Conservation (phyloP, 2,329 filamentous ascomycete genomes). For the Trichoderma breve region DNA sequence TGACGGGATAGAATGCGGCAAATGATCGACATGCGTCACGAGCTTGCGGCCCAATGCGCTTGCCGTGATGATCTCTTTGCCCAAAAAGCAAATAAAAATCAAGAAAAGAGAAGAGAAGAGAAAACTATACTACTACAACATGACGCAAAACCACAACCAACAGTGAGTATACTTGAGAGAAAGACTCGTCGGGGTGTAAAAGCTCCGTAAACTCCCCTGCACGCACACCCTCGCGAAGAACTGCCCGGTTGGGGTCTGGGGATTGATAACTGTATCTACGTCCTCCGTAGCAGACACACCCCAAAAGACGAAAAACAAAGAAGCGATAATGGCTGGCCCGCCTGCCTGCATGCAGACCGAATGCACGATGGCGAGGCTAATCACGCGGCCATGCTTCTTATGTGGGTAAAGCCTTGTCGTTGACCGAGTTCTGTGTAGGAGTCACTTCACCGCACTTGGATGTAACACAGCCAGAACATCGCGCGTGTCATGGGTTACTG, state of each 20-base stretch:
- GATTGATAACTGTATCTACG: neutral
- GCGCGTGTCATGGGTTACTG: neutral
- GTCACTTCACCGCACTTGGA: neutral
- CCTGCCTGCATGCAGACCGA: slow-evolving; percentile 13
- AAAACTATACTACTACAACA: neutral
- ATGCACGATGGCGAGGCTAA: neutral
- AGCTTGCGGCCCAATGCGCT: neutral
- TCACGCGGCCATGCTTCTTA: neutral
- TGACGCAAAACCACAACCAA: neutral
- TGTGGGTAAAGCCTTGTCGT: neutral
- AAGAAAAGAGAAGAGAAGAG: neutral
- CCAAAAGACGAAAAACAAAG: neutral
- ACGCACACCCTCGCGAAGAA: neutral
- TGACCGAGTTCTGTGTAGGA: neutral
- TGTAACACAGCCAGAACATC: too few species aligned
- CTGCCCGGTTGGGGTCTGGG: neutral
- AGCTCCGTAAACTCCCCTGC: neutral
- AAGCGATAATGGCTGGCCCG: neutral
- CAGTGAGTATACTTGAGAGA: neutral
- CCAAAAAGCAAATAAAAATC: neutral
- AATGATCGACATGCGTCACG: neutral
- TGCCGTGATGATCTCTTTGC: neutral
- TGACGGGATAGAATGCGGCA: neutral
- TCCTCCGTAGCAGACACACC: neutral
- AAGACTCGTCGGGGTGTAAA: neutral